A percentile compares a stretch with the other conserved stretches of the same genome.
These are phyloP conservation scores for Ambrosia hybrid DNA, from an alignment of 140 eudicot species.

Conservation along the genomic window DNA sequence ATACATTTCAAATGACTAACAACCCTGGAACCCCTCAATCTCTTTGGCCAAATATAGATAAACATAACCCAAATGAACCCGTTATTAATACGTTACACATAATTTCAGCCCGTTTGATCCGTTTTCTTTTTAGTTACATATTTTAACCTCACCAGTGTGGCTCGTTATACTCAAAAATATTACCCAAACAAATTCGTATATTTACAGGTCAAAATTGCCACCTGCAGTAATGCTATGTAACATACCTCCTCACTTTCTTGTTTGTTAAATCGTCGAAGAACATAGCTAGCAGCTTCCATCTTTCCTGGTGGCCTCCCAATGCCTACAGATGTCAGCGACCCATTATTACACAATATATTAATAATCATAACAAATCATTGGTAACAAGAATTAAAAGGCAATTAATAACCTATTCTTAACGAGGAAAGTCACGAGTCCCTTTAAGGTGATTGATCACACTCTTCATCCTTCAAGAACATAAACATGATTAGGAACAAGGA, in stretches of 20 bases:
- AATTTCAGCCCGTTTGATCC: not conserved
- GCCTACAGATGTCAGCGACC: conserved; percentile 42
- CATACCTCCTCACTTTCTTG: conserved; percentile 87
- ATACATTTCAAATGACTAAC: no score
- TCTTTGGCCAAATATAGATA: no score
- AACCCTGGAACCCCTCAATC: no score
- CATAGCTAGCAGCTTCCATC: conserved; percentile 87
- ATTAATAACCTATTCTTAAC: conserved; percentile 74
- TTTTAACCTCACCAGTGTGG: not conserved
- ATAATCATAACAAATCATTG: not conserved
- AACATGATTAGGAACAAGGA: conserved; percentile 4
- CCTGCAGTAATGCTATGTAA: not conserved
- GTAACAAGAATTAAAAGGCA: not conserved
- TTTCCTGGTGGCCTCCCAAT: conserved; percentile 99
- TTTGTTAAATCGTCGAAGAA: conserved; percentile 77
- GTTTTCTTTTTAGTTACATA: not conserved
- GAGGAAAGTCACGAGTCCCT: conserved; percentile 91
- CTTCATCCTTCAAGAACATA: conserved; percentile 67
- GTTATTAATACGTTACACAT: no score
- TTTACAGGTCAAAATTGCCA: not conserved
- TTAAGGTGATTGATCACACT: conserved; percentile 83
- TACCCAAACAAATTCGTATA: not conserved
- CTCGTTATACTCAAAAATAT: conserved; percentile 1
- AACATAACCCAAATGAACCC: no score
- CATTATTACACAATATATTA: not conserved